Conservation (phyloP, 2,329 filamentous ascomycete species). For the Lachnellula suecica region DNA sequence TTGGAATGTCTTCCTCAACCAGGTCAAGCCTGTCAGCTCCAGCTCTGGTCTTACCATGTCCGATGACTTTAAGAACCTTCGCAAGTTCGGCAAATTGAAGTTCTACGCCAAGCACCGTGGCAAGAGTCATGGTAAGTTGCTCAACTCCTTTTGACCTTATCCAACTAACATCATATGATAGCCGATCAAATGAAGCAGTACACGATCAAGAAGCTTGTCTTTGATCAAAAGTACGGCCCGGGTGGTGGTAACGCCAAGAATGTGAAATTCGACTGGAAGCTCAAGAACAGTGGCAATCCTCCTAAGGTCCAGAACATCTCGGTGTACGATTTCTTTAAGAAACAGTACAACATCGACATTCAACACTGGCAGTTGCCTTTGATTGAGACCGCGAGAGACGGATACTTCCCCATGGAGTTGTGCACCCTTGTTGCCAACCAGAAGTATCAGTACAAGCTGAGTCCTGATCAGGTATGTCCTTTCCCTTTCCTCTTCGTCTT, state of each 20-base stretch:
- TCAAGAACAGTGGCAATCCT: conserved; percentile 35
- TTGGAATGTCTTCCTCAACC: conserved; percentile 23
- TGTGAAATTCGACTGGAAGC: conserved; percentile 54
- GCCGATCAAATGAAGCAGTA: conserved; percentile 45
- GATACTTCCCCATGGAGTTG: conserved; percentile 61
- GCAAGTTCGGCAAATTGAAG: conserved; percentile 52
- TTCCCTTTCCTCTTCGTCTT: neutral
- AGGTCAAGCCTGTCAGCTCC: conserved; percentile 19
- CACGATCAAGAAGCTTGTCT: conserved; percentile 51
- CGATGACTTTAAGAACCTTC: conserved; percentile 53
- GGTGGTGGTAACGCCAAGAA: conserved; percentile 50
- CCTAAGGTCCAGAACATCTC: conserved; percentile 34
- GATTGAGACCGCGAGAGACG: conserved; percentile 54
- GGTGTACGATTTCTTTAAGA: conserved; percentile 54
- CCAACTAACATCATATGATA: neutral
- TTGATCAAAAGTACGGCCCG: conserved; percentile 37
- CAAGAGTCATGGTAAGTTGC: conserved; percentile 36
- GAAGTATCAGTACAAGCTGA: conserved; percentile 62
- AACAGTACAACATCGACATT: conserved; percentile 54
- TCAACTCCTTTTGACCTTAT: neutral
- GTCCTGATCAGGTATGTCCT: conserved; percentile 42
- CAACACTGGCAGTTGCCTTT: conserved; percentile 51
- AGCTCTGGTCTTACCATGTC: conserved; percentile 33
- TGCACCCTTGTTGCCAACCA: conserved; percentile 54
- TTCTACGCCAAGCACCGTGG: conserved; percentile 57